Evolutionary conservation across 352 stramenopile species (phyloP), one percentile per base, ranked within the genome.

Genomic region (Hyphochytrium catenoides): DNA sequence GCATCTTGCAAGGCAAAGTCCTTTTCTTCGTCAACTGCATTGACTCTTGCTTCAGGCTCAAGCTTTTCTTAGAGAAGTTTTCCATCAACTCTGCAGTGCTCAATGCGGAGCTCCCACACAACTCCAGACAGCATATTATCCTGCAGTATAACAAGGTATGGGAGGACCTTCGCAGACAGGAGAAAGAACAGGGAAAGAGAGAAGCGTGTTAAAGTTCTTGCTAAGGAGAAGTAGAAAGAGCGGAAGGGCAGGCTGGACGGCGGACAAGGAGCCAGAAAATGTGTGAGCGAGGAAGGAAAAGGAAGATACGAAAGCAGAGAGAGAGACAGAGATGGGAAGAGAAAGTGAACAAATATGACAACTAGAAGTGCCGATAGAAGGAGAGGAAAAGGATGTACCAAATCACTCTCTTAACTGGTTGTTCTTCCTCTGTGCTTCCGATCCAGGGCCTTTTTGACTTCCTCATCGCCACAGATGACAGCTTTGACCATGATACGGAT

Each of bases 1-100:
- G 88, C 21, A 59, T 98, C 21, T 59, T 98, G 22, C 78, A 90
- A 43, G 90, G 89, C 31, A 97, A 95, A 46, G 75, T 91, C 16
- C 78, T 98, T 23, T 95, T 99, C 52, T 99, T 99, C 48, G 89
- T 98, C 8, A 98, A 98, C 59, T 86, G 46, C 64, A 98, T 59
- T 49, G 57, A 58, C 65, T 75, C 46, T 8, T 68, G 68, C 4
- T 99, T 98, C 58, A 62, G 81, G 16, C 60, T 98, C 21, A 97
- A 97, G 59, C 63, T 99, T 16, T 97, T 98, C 58, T 81, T 99
- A 19, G 89, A 98, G 62, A 86, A 96, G 46, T 98, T 99, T 44
- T 69, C 91, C 48, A 96, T 99, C 51, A 81, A 91, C 47, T 83
- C 76, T 21, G 89, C 87, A 5, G 88, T 98, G n/a, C 53, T 99